Conservation (phyloP, 2,329 filamentous ascomycete species). For the Aspergillus bombycis region DNA sequence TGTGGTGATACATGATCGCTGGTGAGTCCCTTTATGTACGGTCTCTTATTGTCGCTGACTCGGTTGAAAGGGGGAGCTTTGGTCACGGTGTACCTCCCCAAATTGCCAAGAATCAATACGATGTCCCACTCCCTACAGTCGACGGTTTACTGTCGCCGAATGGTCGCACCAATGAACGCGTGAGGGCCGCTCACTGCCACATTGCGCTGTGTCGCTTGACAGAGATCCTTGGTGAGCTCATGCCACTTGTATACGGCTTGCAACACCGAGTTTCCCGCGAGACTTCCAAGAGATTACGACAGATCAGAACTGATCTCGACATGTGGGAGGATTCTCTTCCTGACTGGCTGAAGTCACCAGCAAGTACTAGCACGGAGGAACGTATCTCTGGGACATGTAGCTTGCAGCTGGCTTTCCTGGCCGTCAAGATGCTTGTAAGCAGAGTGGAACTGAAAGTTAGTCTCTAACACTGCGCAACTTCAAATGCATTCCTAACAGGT, state of each 20-base stretch:
- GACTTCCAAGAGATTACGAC: slow-evolving; percentile 49
- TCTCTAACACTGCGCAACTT: background rate
- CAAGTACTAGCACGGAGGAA: slow-evolving; percentile 32
- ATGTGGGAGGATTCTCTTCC: slow-evolving; percentile 51
- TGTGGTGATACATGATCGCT: slow-evolving; percentile 60
- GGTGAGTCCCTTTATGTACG: slow-evolving; percentile 34
- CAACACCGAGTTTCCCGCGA: slow-evolving; percentile 47
- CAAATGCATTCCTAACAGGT: slow-evolving; percentile 3
- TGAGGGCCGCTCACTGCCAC: slow-evolving; percentile 54
- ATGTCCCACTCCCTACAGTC: slow-evolving; percentile 57
- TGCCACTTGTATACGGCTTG: slow-evolving; percentile 51
- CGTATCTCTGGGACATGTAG: slow-evolving; percentile 48
- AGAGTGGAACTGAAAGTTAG: slow-evolving; percentile 52
- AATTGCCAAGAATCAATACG: slow-evolving; percentile 57
- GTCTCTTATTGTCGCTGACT: slow-evolving; percentile 19
- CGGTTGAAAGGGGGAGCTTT: slow-evolving; percentile 52
- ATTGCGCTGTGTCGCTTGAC: slow-evolving; percentile 56
- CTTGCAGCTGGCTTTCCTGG: slow-evolving; percentile 48
- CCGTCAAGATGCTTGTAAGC: slow-evolving; percentile 52
- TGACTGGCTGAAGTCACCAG: slow-evolving; percentile 44
- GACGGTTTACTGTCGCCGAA: slow-evolving; percentile 43
- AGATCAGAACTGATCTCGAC: slow-evolving; percentile 50
- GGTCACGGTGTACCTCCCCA: slow-evolving; percentile 60
- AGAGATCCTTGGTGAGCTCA: slow-evolving; percentile 49
- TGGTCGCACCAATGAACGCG: slow-evolving; percentile 44